Base-by-base conservation (phyloP, 495 filamentous ascomycete species). In the Filosporella fistucella region DNA sequence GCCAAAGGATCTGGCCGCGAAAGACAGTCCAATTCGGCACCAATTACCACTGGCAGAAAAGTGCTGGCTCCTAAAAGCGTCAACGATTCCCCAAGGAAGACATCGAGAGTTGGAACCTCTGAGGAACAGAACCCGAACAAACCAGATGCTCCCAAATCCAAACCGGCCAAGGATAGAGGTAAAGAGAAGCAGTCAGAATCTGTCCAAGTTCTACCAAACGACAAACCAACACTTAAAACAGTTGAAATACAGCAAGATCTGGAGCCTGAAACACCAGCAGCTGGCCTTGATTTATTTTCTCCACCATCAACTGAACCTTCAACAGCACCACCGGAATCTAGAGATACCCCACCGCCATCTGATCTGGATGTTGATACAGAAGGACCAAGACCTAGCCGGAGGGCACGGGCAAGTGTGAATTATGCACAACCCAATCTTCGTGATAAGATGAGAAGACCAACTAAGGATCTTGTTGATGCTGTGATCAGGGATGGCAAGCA, bases 371-470 rank as follows among this genome's bases (percentile, higher is more conserved):
- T 33, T 13, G 47, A 45, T 13, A 34, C 12, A 13, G 53, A 55
- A 33, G 52, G 49, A 6, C 35, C 30, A 17, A 39, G 86, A 38
- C 73, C 78, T 9, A 80, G 77, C 34, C 70, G 89, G 21, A 79
- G 88, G 50, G 75, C 81, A 11, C 69, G 82, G 41, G 68, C 77
- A 6, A 72, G 75, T 23, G 75, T 95, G 37, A 93, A 86, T 67
- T 95, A 95, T 61, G 86, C 88, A 18, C 85, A 91, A 62, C 89
- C 89, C 8, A 94, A 86, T 57, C 68, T 95, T 25, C 75, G 86
- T 42, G 85, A 82, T 56, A 95, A 95, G 68, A 94, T 95, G 89
- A 76, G 89, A 41, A 80, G 89, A 40, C 84, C 87, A 17, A 85
- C 82, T 13, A 87, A 85, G 51, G 76, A 85, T 43, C 63, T 91